These are phyloP conservation scores for Spirogloea muscicola DNA, from an alignment of 139 green algal species.

Conservation along the genomic window DNA sequence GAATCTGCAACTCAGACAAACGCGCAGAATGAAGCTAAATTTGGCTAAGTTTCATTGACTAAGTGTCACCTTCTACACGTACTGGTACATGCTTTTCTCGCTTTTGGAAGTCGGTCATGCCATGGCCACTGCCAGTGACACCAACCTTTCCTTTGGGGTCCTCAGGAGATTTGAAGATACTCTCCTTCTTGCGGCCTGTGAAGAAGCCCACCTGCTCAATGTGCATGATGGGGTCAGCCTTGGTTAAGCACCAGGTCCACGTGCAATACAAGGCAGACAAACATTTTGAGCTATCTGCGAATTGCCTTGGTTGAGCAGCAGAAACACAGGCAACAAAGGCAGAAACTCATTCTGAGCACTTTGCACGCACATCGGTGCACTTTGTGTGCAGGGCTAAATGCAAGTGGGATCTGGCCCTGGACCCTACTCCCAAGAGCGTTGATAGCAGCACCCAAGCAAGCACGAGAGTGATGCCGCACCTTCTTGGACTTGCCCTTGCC, in stretches of 20 bases:
- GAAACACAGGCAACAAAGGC: not conserved
- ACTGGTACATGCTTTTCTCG: no score
- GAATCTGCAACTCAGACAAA: no score
- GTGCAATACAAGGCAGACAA: not conserved
- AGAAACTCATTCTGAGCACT: not conserved
- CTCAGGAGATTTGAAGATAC: constrained; percentile 61
- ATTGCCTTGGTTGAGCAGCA: not conserved
- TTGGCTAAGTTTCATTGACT: no score
- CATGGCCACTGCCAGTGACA: constrained; percentile 49
- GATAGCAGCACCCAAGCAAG: not conserved
- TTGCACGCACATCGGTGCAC: not conserved
- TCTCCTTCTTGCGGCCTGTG: constrained; percentile 56
- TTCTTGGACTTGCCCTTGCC: constrained; percentile 40
- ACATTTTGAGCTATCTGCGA: not conserved
- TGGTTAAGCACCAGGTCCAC: not conserved
- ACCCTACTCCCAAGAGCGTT: not conserved
- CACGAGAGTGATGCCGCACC: not conserved
- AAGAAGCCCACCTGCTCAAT: constrained; percentile 55
- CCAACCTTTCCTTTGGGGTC: constrained; percentile 52
- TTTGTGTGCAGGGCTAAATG: not conserved
- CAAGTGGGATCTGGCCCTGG: not conserved
- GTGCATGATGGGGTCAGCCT: not conserved
- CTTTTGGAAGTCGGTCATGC: constrained; percentile 50
- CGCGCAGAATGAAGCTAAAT: no score
- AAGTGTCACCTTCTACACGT: no score